Base-by-base conservation (phyloP, 2,329 filamentous ascomycete species). In the Tolypocladium pustulatum region DNA sequence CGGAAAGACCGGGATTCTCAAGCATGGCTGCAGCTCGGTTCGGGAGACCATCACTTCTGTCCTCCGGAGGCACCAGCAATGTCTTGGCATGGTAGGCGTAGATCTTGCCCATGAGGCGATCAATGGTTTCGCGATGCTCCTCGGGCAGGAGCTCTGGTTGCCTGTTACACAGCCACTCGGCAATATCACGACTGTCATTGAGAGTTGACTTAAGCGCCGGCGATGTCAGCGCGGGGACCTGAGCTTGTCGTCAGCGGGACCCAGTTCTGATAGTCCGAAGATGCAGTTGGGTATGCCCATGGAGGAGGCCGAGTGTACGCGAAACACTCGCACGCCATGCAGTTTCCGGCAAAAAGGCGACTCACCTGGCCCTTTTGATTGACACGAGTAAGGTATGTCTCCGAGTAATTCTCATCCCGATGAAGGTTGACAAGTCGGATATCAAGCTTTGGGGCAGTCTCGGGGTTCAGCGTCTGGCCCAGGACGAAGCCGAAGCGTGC, bases 191-290 rank as follows among this genome's bases (percentile, higher is more conserved):
- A 46, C 67, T 70, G 40, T 70, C 68, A 12, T 66, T 61, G 32
- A 71, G 51, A 4, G 62, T 56, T 27, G 63, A 58, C 4, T 61
- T 37, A 20, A 69, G 58, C 20, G 60, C 58, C n/a, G 64, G 62
- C 5, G 67, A 69, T 4, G 68, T 68, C 59, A 69, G 53, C 8
- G 63, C 57, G 3, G 68, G 68, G 30, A 69, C 68, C 68, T 70
- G 10, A 4, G 34, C 37, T 41, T 20, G 27, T 25, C n/a, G 54
- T 59, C 56, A 61, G 52, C 20, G 49, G 17, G 15, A 30, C 8
- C 17, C 43, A 49, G 22, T 7, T 4, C 15, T 20, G 25, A 17
- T 17, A 3, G 43, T 30, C 43, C 2, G 10, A 13, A 13, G n/a
- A 22, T 15, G 5, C 25, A 25, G 41, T 4, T 15, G 22, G 41